Evolutionary conservation across 805 yeast species (phyloP), one percentile per base, ranked within the genome.

Genomic region (Myxozyma mucilagina): DNA sequence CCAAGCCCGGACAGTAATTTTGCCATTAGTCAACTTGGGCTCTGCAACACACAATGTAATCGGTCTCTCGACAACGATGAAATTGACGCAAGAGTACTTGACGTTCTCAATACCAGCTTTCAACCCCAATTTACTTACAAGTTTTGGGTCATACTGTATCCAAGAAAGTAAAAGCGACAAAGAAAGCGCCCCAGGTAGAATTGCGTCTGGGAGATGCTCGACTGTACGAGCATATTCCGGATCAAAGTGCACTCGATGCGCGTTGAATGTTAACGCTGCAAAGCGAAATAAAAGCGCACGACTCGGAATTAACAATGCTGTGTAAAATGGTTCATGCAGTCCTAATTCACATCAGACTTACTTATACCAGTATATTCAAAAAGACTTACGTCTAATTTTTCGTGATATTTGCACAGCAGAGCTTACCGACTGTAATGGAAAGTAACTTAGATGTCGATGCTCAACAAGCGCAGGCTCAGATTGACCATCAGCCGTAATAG

Each of bases 191-290:
- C 97, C 99, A 48, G 89, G 96, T 0, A 87, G 85, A 0, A 93
- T 74, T 0, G 86, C 72, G 39, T 78, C 76, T 0, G 86, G 85
- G 53, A 90, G 82, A 0, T 82, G 78, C 69, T 93, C 98, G 1
- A 68, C 69, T 0, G 70, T 58, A 3, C 56, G 67, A 7, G 90
- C 80, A 71, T 89, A 89, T 0, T 65, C 65, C 5, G 73, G 71
- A 69, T 89, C 89, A 72, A 84, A 86, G 74, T 93, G 99, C 43
- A 93, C 89, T 60, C 81, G 80, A 73, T 93, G 99, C 3, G 96
- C 79, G 71, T 93, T 93, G 75, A 85, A 86, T 0, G 94, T 86
- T 56, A 94, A 72, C 11, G 89, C 87, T 48, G 93, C 85, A 74
- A 85, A 89, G 20, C 68, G 56, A 47, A 59, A 65, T 11, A 53